Evolutionary conservation across 352 stramenopile genomes (phyloP).

Genomic region (Phytophthora hybrid): DNA sequence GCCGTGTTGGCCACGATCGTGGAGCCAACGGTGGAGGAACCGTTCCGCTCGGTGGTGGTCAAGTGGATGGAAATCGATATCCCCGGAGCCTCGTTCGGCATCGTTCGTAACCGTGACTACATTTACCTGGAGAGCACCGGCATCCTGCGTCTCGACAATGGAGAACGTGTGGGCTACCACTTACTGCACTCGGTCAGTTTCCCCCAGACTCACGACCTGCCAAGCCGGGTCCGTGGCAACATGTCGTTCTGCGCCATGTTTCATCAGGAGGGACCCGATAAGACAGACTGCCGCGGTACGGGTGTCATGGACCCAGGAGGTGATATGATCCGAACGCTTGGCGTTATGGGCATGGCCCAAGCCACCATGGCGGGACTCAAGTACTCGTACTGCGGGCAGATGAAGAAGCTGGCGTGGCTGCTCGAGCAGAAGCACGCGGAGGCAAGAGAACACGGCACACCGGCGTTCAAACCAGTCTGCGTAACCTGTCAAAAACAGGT

Average conservation of each 20-base stretch:
- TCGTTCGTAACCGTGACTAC: conserved; percentile 33
- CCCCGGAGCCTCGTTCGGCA: conserved; percentile 27
- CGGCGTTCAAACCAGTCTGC: conserved; percentile 6
- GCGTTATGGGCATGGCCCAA: conserved; percentile 21
- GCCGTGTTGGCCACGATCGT: conserved; percentile 56
- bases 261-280: conserved; percentile 20
- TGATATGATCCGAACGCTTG: conserved; percentile 28
- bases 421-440: conserved; percentile 25
- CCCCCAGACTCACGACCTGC: conserved; percentile 22
- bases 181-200: conserved; percentile 33
- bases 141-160: conserved; percentile 5
- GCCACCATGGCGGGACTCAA: conserved; percentile 28
- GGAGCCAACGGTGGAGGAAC: conserved; percentile 51
- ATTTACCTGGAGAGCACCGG: conserved; percentile 28
- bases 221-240: conserved; percentile 37
- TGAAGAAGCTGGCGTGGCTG: conserved; percentile 47
- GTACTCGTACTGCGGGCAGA: conserved; percentile 39
- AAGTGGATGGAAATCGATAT: conserved; percentile 53
- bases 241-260: conserved; percentile 52
- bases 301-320: conserved; percentile 28
- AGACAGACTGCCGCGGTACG: conserved; percentile 22
- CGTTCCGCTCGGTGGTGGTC: conserved; percentile 47
- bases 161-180: conserved; percentile 31
- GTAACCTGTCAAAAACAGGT: conserved; percentile 25
- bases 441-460: neutral